These are phyloP conservation scores for Eurotiales sp. DNA, from an alignment of 2,329 filamentous ascomycete genomes.

Conservation along the genomic window DNA sequence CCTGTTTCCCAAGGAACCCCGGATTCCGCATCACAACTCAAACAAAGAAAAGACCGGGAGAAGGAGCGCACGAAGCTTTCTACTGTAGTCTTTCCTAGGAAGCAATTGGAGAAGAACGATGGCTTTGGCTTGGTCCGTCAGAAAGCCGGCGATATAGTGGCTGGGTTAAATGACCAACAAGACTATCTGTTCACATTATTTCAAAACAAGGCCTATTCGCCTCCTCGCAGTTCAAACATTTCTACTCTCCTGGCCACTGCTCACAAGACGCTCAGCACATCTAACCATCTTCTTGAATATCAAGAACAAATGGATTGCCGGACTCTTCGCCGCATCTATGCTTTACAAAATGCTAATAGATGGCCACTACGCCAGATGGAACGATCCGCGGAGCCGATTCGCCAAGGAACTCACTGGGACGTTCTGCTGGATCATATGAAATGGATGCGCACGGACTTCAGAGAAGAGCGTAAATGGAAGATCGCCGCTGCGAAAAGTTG, in stretches of 20 bases:
- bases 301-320: conserved; percentile 84
- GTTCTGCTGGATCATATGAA: conserved; percentile 85
- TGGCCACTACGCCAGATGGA: conserved; percentile 92
- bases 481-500: conserved; percentile 73
- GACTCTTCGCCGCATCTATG: conserved; percentile 80
- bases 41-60: conserved; percentile 54
- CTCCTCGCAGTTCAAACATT: conserved; percentile 51
- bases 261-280: conserved; percentile 84
- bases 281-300: conserved; percentile 77
- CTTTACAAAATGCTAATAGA: conserved; percentile 83
- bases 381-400: conserved; percentile 73
- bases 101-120: conserved; percentile 49
- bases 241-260: conserved; percentile 74
- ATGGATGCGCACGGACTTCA: conserved; percentile 97
- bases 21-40: conserved; percentile 36
- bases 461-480: conserved; percentile 94
- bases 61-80: conserved; percentile 63
- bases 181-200: conserved; percentile 65
- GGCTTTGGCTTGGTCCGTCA: conserved; percentile 35
- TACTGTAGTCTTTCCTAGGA: conserved; percentile 74
- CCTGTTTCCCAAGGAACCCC: conserved; percentile 21
- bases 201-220: conserved; percentile 56
- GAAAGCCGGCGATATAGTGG: conserved; percentile 48
- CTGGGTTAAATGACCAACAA: conserved; percentile 41
- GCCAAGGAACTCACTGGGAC: conserved; percentile 78